Conservation (phyloP, 2,329 filamentous ascomycete genomes). For the Trematosphaeria pertusa region DNA sequence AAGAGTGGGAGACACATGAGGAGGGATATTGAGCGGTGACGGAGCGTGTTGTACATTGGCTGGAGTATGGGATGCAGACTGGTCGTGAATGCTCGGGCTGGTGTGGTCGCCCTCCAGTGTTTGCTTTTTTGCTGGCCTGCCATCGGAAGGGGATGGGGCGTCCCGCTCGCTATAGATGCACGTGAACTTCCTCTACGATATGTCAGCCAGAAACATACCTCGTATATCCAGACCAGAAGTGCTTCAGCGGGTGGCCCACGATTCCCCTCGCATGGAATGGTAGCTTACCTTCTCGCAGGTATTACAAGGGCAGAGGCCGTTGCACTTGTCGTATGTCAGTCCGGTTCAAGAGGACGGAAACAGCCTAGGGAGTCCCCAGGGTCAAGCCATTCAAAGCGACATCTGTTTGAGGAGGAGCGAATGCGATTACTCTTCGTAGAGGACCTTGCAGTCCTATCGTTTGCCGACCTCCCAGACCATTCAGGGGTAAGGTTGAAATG, state of each 20-base stretch:
- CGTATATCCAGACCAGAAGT: too few relatives aligned
- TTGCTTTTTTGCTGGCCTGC: slow-evolving; percentile 46
- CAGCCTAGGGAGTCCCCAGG: too few relatives aligned
- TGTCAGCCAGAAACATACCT: too few relatives aligned
- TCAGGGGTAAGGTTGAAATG: too few relatives aligned
- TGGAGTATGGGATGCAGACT: slow-evolving; percentile 29
- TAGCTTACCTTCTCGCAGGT: slow-evolving; percentile 62
- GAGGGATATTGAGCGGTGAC: slow-evolving; percentile 26
- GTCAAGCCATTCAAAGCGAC: too few relatives aligned
- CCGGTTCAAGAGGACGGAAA: too few relatives aligned
- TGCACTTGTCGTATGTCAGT: slow-evolving; percentile 57
- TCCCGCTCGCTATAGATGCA: slow-evolving; percentile 49
- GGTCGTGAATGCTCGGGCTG: slow-evolving; percentile 25
- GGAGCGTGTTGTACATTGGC: slow-evolving; percentile 25
- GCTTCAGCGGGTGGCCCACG: background rate
- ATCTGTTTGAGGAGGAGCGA: too few relatives aligned
- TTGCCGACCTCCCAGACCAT: too few relatives aligned
- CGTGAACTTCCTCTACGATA: slow-evolving; percentile 48
- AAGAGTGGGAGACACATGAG: slow-evolving; percentile 23
- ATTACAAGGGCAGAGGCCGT: slow-evolving; percentile 64
- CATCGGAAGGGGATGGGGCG: slow-evolving; percentile 43
- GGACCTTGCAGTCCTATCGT: too few relatives aligned
- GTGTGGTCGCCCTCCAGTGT: slow-evolving; percentile 33
- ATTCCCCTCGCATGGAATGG: background rate
- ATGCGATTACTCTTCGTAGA: too few relatives aligned